Percentiles rank a stretch among this genome's conserved stretches.
These are phyloP conservation scores for Trifolium repens DNA, from an alignment of 306 rosid genomes.

Conservation along the genomic window DNA sequence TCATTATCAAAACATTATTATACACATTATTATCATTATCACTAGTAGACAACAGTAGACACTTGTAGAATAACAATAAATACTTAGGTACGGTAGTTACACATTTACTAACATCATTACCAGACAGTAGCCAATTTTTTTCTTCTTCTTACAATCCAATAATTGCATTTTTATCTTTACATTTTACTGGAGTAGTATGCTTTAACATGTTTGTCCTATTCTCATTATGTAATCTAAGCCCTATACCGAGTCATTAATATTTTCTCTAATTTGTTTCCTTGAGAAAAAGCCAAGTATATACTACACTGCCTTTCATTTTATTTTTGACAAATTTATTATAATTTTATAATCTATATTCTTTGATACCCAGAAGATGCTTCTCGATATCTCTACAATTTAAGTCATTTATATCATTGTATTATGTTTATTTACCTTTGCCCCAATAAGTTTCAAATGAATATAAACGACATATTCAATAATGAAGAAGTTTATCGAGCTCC, in stretches of 20 bases:
- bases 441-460: too few relatives aligned
- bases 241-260: background rate
- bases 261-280: too few relatives aligned
- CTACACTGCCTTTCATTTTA: too few relatives aligned
- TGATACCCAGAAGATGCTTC: too few relatives aligned
- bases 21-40: constrained; percentile 20
- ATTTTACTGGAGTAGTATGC: background rate
- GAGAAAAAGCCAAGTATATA: too few relatives aligned
- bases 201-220: background rate
- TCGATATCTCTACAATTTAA: too few relatives aligned
- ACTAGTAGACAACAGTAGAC: constrained; percentile 2
- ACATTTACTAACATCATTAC: constrained; percentile 42
- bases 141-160: background rate
- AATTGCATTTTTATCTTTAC: constrained; percentile 14
- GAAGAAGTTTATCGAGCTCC: too few relatives aligned
- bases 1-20: background rate
- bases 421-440: too few relatives aligned
- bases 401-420: too few relatives aligned
- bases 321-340: too few relatives aligned
- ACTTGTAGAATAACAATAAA: constrained; percentile 38
- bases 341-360: too few relatives aligned
- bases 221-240: background rate
- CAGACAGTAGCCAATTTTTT: constrained; percentile 3
- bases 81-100: constrained; percentile 36
- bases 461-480: too few relatives aligned